Conservation (phyloP, 2,329 filamentous ascomycete species). For the Xylariaceae sp. region DNA sequence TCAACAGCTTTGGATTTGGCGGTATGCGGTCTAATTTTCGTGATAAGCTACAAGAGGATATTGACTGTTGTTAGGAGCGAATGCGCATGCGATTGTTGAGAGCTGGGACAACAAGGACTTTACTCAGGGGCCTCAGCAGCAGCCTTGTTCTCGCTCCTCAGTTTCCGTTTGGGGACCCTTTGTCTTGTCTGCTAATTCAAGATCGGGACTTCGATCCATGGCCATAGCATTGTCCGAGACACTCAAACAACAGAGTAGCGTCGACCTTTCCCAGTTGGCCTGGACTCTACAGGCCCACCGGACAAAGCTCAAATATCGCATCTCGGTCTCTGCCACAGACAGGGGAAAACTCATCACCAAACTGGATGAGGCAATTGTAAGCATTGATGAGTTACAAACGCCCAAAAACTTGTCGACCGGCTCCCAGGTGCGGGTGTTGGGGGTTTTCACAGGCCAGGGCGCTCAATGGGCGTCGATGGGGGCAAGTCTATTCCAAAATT, state of each 20-base stretch:
- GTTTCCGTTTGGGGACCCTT: neutral
- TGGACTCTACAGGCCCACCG: too few species aligned
- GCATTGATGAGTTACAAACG: too few species aligned
- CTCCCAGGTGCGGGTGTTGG: neutral
- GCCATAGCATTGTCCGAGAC: too few species aligned
- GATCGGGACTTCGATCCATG: too few species aligned
- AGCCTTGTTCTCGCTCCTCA: neutral
- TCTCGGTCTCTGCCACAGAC: too few species aligned
- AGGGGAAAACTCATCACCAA: too few species aligned
- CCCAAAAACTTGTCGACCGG: neutral
- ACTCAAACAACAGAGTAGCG: neutral
- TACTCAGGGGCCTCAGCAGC: neutral
- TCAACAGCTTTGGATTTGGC: conserved; percentile 25
- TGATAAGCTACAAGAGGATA: neutral
- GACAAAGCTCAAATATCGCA: too few species aligned
- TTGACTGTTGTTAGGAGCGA: conserved; percentile 5
- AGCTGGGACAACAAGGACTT: too few species aligned
- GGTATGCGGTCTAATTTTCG: conserved; percentile 2
- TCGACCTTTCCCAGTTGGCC: neutral
- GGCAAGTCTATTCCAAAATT: neutral
- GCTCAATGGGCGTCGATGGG: conserved; percentile 21
- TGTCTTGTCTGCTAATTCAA: conserved; percentile 3
- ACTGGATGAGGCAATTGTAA: too few species aligned
- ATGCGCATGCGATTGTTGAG: conserved; percentile 21
- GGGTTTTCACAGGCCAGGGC: conserved; percentile 13